phyloP scores from a whole-genome alignment of 129 eudicot genomes.

The Ambrosia trifida region DNA sequence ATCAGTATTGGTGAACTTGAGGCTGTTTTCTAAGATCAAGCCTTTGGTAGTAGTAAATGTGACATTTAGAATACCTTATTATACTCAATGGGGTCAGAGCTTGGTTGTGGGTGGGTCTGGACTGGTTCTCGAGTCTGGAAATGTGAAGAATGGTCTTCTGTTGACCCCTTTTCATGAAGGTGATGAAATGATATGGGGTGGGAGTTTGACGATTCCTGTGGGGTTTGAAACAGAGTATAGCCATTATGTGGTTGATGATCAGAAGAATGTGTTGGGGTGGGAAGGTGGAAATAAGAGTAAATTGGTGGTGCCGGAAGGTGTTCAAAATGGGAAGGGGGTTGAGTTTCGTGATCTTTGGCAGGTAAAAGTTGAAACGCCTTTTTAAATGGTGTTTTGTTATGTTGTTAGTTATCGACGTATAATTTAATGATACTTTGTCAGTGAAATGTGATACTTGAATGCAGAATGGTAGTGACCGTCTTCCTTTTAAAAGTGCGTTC shows the following conservation, averaged over 20 bases:
- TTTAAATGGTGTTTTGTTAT: constrained; percentile 4
- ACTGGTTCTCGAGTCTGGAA: constrained; percentile 84
- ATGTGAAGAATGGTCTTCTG: constrained; percentile 73
- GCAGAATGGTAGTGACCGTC: constrained; percentile 83
- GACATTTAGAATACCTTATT: constrained; percentile 84
- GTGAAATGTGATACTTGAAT: constrained; percentile 11
- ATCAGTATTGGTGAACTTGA: constrained; percentile 55
- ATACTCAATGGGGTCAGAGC: constrained; percentile 95
- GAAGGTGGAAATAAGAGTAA: constrained; percentile 84
- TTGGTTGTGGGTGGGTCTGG: constrained; percentile 84
- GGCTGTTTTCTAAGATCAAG: constrained; percentile 62
- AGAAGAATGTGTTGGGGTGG: constrained; percentile 61
- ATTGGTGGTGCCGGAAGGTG: constrained; percentile 56
- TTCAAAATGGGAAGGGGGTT: constrained; percentile 59
- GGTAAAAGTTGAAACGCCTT: constrained; percentile 39
- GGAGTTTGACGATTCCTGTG: constrained; percentile 59
- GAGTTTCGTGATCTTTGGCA: constrained; percentile 96
- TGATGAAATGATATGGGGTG: constrained; percentile 84
- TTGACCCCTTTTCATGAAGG: constrained; percentile 82
- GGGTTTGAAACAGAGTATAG: constrained; percentile 73
- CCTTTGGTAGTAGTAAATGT: constrained; percentile 53
- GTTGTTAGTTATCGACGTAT: not conserved
- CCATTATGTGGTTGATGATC: constrained; percentile 86
- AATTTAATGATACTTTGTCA: not conserved
- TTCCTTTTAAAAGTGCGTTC: constrained; percentile 87